Evolutionary conservation across 1,139 yeast species (phyloP).

Genomic region (Pichia sp.): DNA sequence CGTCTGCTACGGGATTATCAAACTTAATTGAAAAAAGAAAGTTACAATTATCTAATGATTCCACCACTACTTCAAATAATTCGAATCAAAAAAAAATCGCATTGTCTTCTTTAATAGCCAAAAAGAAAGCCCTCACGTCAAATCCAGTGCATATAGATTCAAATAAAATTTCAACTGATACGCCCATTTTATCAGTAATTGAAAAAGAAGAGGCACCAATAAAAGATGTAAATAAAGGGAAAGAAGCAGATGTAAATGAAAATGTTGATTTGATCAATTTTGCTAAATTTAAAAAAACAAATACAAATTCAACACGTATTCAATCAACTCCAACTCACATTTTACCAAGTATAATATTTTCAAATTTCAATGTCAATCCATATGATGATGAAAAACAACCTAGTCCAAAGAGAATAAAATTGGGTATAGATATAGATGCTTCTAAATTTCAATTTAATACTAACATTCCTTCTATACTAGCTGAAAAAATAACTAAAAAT

Average conservation of each 20-base stretch:
- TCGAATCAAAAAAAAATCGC: not conserved
- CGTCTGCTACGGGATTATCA: not conserved
- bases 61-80: not conserved
- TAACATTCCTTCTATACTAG: conserved; percentile 33
- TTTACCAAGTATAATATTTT: conserved; percentile 32
- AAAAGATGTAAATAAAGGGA: no score
- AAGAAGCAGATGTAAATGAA: not conserved
- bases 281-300: not conserved
- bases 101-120: conserved; percentile 1
- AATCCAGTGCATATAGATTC: no score
- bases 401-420: conserved; percentile 11
- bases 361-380: not conserved
- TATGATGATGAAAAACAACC: not conserved
- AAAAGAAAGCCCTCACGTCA: not conserved
- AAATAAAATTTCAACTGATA: no score
- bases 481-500: conserved; percentile 44
- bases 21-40: conserved; percentile 4
- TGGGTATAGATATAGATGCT: conserved; percentile 3
- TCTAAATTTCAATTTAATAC: conserved; percentile 28
- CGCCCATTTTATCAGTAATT: no score
- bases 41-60: no score
- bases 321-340: conserved; percentile 26
- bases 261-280: not conserved
- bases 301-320: not conserved
- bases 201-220: no score